These are phyloP conservation scores for Avena eriantha DNA, from an alignment of 176 grass and related monocot species.

Conservation along the genomic window DNA sequence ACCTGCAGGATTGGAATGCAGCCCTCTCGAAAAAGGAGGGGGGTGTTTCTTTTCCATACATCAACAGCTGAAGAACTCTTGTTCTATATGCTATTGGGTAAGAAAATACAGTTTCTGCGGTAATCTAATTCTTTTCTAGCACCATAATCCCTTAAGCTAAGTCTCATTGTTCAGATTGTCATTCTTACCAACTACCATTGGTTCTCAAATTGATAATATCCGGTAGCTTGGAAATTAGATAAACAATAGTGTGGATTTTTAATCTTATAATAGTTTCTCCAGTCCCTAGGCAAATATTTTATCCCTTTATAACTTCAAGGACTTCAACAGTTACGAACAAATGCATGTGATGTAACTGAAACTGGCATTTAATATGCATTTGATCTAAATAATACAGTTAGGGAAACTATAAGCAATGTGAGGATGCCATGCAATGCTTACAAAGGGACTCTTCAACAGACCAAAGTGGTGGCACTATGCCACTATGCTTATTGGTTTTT, in stretches of 20 bases:
- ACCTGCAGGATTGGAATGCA: slow-evolving; percentile 77
- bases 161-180: slow-evolving; percentile 24
- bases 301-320: slow-evolving; percentile 6
- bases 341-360: slow-evolving; percentile 16
- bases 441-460: slow-evolving; percentile 13
- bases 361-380: slow-evolving; percentile 1
- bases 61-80: slow-evolving; percentile 64
- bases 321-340: slow-evolving; percentile 8
- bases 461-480: neutral
- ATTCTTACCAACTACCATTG: slow-evolving; percentile 21
- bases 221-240: slow-evolving; percentile 30
- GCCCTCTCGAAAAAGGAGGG: slow-evolving; percentile 75
- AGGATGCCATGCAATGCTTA: neutral
- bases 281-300: slow-evolving; percentile 25
- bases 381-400: slow-evolving; percentile 12
- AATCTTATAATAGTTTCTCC: slow-evolving; percentile 19
- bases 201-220: slow-evolving; percentile 22
- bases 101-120: slow-evolving; percentile 50
- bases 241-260: neutral
- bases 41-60: slow-evolving; percentile 70
- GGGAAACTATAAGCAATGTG: neutral
- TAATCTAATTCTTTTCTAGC: slow-evolving; percentile 40
- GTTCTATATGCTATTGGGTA: slow-evolving; percentile 70
- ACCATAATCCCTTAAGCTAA: slow-evolving; percentile 34
- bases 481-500: slow-evolving; percentile 1